phyloP scores from a whole-genome alignment of 1,139 yeast species.

The Geotrichum aggregatum region DNA sequence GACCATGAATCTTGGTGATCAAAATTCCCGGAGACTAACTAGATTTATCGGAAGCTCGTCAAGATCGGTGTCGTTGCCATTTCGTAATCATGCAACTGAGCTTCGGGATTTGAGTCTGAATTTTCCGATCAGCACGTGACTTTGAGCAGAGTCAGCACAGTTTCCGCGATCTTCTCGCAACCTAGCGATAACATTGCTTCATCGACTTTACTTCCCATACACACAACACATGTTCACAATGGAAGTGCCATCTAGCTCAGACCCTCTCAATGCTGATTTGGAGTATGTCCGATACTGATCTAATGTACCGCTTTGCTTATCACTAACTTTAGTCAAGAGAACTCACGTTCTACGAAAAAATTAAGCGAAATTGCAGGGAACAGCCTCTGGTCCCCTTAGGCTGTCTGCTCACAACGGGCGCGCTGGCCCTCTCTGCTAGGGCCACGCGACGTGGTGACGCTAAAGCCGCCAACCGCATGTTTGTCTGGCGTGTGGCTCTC shows the following conservation, averaged over 20 bases:
- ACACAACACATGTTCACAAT: constrained; percentile 2
- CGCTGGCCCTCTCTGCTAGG: constrained; percentile 72
- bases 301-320: neutral
- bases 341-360: constrained; percentile 27
- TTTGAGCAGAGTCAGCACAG: too few relatives aligned
- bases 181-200: too few relatives aligned
- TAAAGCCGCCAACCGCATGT: constrained; percentile 74
- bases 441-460: constrained; percentile 72
- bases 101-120: too few relatives aligned
- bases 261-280: constrained; percentile 13
- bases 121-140: too few relatives aligned
- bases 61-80: too few relatives aligned
- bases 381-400: constrained; percentile 65
- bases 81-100: too few relatives aligned
- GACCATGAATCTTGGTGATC: too few relatives aligned
- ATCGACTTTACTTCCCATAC: too few relatives aligned
- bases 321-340: constrained; percentile 6
- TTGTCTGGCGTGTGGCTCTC: constrained; percentile 82
- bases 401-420: constrained; percentile 70
- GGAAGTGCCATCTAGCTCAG: constrained; percentile 20
- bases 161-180: too few relatives aligned
- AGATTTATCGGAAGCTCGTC: too few relatives aligned
- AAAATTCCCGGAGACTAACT: too few relatives aligned
- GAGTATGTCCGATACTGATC: constrained; percentile 8
- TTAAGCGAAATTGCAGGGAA: constrained; percentile 36